phyloP scores from a whole-genome alignment of 805 yeast species.

The Yamadazyma philogaea region DNA sequence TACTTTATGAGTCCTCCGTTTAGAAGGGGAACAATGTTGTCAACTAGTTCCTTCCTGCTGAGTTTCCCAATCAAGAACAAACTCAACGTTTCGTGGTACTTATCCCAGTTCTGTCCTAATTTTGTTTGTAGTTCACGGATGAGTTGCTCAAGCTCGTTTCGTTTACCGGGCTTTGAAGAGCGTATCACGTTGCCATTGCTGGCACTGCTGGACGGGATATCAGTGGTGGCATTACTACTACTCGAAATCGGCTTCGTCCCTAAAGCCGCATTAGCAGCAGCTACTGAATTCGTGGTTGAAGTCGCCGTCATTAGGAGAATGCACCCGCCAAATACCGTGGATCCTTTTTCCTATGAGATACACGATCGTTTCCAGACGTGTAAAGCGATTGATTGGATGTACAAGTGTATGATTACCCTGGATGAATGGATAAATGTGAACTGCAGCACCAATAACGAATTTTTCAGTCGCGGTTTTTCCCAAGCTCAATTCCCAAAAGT shows the following conservation, averaged over 20 bases:
- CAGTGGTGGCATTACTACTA: background rate
- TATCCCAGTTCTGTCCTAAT: constrained; percentile 81
- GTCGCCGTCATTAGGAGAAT: constrained; percentile 2
- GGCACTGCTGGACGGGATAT: background rate
- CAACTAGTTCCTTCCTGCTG: constrained; percentile 69
- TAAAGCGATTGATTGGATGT: constrained; percentile 6
- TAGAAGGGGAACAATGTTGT: constrained; percentile 55
- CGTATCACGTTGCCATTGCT: constrained; percentile 4
- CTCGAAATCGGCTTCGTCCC: constrained; percentile 1
- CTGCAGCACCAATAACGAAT: constrained; percentile 5
- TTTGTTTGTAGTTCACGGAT: constrained; percentile 70
- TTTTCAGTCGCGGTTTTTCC: constrained; percentile 8
- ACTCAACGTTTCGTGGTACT: constrained; percentile 75
- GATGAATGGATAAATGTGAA: background rate
- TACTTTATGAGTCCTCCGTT: constrained; percentile 46
- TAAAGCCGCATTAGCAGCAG: constrained; percentile 1
- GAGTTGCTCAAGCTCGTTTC: constrained; percentile 41
- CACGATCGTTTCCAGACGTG: background rate
- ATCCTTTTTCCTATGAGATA: background rate
- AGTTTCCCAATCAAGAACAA: constrained; percentile 75
- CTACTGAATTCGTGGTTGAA: constrained; percentile 5
- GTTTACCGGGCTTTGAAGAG: constrained; percentile 15
- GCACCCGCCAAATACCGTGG: background rate
- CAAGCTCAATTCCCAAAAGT: no score
- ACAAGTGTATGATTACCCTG: constrained; percentile 3